phyloP scores from a whole-genome alignment of 2,329 filamentous ascomycete genomes.

The Stagonosporopsis vannaccii region DNA sequence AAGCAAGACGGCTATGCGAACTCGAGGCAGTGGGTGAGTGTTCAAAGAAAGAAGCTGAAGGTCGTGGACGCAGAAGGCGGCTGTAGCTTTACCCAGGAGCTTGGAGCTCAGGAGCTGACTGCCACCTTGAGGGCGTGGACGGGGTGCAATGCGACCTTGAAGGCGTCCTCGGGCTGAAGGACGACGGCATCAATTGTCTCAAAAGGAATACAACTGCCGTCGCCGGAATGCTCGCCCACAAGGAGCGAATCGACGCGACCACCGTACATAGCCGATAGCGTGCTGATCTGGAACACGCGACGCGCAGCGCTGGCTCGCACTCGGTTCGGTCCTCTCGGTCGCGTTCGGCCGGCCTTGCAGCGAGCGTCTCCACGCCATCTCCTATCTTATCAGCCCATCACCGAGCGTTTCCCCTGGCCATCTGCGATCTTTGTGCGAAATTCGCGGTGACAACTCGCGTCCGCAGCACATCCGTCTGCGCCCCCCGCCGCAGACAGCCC shows the following conservation, averaged over 20 bases:
- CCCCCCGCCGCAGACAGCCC: conserved; percentile 3
- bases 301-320: conserved; percentile 15
- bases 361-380: conserved; percentile 19
- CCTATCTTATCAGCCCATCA: conserved; percentile 18
- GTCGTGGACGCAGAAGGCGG: neutral
- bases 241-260: conserved; percentile 29
- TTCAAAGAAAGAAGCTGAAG: neutral
- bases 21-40: neutral
- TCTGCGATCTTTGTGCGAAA: conserved; percentile 16
- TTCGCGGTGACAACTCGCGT: conserved; percentile 19
- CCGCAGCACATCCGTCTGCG: conserved; percentile 15
- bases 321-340: conserved; percentile 17
- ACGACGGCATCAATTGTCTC: conserved; percentile 19
- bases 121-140: neutral
- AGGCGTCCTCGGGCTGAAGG: conserved; percentile 13
- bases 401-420: conserved; percentile 2
- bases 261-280: neutral
- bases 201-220: conserved; percentile 13
- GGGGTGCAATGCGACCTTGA: conserved; percentile 6
- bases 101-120: neutral
- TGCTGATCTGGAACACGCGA: conserved; percentile 20
- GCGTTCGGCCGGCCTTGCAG: conserved; percentile 15
- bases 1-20: neutral
- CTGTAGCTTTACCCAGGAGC: neutral
- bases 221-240: conserved; percentile 24